These are phyloP conservation scores for Xylaria palmicola DNA, from an alignment of 495 filamentous ascomycete genomes.

Conservation along the genomic window DNA sequence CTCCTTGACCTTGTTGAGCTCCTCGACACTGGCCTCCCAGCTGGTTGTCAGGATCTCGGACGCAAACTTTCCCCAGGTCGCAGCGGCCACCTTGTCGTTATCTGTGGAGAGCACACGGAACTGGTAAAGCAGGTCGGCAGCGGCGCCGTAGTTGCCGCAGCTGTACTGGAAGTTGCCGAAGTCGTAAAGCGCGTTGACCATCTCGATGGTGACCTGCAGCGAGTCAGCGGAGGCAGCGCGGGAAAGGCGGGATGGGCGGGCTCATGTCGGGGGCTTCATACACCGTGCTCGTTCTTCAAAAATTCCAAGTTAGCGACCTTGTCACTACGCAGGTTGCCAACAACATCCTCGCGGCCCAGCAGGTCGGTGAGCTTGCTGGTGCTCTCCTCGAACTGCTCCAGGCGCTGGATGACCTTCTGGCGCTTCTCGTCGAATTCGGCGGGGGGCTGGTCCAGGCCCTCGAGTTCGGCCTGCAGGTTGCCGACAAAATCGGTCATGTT, in stretches of 20 bases:
- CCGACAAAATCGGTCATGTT: slow-evolving; percentile 99
- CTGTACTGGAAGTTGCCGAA: slow-evolving; percentile 95
- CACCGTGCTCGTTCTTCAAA: slow-evolving; percentile 89
- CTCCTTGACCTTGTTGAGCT: slow-evolving; percentile 91
- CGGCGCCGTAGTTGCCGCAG: slow-evolving; percentile 86
- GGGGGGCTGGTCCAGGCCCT: slow-evolving; percentile 73
- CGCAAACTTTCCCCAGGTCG: slow-evolving; percentile 95
- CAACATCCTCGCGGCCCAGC: slow-evolving; percentile 80
- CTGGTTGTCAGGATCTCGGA: slow-evolving; percentile 88
- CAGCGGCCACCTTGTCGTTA: slow-evolving; percentile 91
- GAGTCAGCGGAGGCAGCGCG: slow-evolving; percentile 14
- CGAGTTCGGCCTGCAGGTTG: slow-evolving; percentile 79
- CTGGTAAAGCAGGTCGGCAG: slow-evolving; percentile 86
- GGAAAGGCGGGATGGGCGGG: background rate
- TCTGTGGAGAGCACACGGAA: slow-evolving; percentile 97
- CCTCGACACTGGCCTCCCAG: slow-evolving; percentile 96
- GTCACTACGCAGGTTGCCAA: slow-evolving; percentile 84
- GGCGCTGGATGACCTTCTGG: slow-evolving; percentile 78
- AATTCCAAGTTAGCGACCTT: slow-evolving; percentile 97
- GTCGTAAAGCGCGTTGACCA: slow-evolving; percentile 92
- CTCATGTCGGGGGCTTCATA: slow-evolving; percentile 33
- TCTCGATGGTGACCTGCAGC: slow-evolving; percentile 75
- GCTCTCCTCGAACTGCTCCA: slow-evolving; percentile 79
- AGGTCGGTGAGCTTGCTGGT: slow-evolving; percentile 82
- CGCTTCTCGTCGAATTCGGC: slow-evolving; percentile 83